Base-by-base conservation (phyloP, 495 filamentous ascomycete species). In the Geopyxis carbonaria region DNA sequence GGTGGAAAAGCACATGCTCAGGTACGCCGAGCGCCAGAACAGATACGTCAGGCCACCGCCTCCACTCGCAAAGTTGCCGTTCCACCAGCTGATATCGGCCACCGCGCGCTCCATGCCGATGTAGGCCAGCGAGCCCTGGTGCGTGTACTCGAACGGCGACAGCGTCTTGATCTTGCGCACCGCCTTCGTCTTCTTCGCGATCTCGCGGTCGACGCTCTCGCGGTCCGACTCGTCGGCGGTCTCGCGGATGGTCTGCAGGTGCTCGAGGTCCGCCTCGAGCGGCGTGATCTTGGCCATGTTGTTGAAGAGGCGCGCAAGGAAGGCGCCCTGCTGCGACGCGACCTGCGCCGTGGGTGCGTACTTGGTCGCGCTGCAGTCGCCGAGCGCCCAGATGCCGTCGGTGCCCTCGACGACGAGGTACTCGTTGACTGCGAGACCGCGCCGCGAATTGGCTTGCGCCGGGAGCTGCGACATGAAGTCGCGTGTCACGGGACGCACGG, bases 1-100 rank as follows among this genome's bases (percentile, higher is more conserved):
- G 83, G 81, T 81, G 72, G 85, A 93, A 60, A 95, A 99, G 72
- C 86, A 94, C 89, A 99, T 99, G 71, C 78, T 91, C 61, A 99
- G 65, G 61, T 99, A 99, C 36, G 89, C 91, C 57, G 77, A 84
- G 59, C 82, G 70, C 89, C 89, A 97, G 73, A 97, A 95, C 50
- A 94, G 72, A 57, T 68, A 67, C 4, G 64, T 67, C 41, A 63
- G 42, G 7, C 42, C 42, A 24, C 51, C 51, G n/a, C n/a, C n/a
- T 38, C 47, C 44, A 13, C 45, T 46, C 14, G 47, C 51, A 29
- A 52, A 13, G 63, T 99, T 99, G 53, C 91, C 91, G 57, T 84
- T 89, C 63, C 89, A 71, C 85, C 87, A 95, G 61, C 76, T 84
- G 56, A 99, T 84, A 64, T 99, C 89, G 38, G 89, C 89, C 45